These are phyloP conservation scores for Saccharomyces hybrid DNA, from an alignment of 1,139 yeast genomes.

Conservation along the genomic window DNA sequence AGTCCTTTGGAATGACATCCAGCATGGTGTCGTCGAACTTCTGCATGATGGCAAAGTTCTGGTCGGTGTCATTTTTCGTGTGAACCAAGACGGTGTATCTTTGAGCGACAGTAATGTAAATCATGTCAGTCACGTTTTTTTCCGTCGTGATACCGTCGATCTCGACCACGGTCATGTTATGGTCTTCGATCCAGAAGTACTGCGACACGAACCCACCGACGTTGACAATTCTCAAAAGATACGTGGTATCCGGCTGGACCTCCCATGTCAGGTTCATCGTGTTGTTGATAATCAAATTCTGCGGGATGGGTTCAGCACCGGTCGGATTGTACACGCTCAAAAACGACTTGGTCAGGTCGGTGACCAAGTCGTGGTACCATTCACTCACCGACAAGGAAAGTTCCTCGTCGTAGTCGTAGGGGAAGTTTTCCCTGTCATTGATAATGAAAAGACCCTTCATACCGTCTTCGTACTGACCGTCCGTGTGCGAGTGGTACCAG, in stretches of 20 bases:
- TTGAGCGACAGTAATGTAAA: constrained; percentile 71
- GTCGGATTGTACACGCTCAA: constrained; percentile 76
- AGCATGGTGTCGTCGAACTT: constrained; percentile 71
- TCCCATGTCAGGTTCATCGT: constrained; percentile 61
- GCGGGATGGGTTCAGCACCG: constrained; percentile 95
- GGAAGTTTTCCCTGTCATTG: constrained; percentile 41
- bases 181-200: constrained; percentile 78
- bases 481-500: constrained; percentile 93
- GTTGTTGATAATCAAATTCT: constrained; percentile 69
- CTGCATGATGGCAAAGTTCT: constrained; percentile 72
- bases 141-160: constrained; percentile 76
- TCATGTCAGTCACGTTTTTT: constrained; percentile 48
- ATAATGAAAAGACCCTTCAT: constrained; percentile 75
- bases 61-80: constrained; percentile 53
- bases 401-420: constrained; percentile 67
- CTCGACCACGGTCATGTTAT: constrained; percentile 72
- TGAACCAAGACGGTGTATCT: constrained; percentile 65
- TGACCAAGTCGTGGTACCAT: constrained; percentile 71
- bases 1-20: constrained; percentile 58
- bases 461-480: constrained; percentile 87
- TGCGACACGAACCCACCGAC: constrained; percentile 85
- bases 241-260: constrained; percentile 74
- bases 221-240: constrained; percentile 68
- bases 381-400: constrained; percentile 60
- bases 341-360: constrained; percentile 47